Percentiles rank a stretch among this genome's conserved stretches.
Evolutionary conservation across 768 basidiomycete species (phyloP).

Genomic region (Termitomyces sp.): DNA sequence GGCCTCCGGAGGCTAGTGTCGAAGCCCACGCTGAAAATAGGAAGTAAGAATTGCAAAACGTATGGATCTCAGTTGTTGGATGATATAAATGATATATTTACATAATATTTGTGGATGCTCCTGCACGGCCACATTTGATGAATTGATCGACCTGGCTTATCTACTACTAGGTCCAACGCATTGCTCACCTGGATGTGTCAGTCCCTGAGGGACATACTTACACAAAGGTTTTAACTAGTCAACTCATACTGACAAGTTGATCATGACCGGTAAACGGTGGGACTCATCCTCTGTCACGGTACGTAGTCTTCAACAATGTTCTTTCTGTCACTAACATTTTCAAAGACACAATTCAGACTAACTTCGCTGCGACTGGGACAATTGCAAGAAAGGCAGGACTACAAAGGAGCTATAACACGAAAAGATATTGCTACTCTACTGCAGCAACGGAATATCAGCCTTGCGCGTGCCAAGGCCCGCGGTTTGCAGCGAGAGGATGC

Average conservation of each 20-base stretch:
- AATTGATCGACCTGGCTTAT: not conserved
- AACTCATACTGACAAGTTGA: not conserved
- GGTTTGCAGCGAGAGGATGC: constrained; percentile 59
- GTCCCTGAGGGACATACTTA: not conserved
- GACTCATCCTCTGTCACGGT: constrained; percentile 33
- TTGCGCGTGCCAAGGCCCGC: constrained; percentile 72
- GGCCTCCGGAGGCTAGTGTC: not conserved
- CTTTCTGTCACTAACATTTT: constrained; percentile 4
- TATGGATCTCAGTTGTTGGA: too few species aligned
- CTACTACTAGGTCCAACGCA: not conserved
- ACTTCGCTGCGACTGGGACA: constrained; percentile 64
- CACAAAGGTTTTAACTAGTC: not conserved
- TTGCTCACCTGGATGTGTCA: not conserved
- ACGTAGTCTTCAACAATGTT: constrained; percentile 1
- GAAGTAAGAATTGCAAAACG: not conserved
- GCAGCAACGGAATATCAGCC: constrained; percentile 49
- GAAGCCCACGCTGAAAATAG: not conserved
- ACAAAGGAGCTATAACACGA: constrained; percentile 54
- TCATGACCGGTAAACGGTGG: constrained; percentile 21
- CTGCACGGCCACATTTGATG: too few species aligned
- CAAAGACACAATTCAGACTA: constrained; percentile 55
- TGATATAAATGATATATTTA: too few species aligned
- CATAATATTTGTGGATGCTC: too few species aligned
- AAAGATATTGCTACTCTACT: constrained; percentile 65
- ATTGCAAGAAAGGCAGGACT: constrained; percentile 63